Evolutionary conservation across 345 rosid genomes (phyloP).

Genomic region (Murraya koenigii): DNA sequence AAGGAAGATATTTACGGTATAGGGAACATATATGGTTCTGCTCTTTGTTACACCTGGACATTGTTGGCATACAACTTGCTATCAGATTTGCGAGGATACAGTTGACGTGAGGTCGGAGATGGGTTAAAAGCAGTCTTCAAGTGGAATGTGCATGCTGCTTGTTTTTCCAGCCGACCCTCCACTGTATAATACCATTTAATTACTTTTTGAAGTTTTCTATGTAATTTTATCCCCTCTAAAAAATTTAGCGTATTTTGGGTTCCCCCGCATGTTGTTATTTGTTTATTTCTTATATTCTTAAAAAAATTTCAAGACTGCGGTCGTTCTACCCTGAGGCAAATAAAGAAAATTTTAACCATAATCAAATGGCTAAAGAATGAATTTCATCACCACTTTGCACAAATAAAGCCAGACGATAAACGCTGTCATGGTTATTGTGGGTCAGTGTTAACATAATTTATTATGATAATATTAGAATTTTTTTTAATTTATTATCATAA

Average conservation of each 20-base stretch:
- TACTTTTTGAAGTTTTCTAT: not conserved
- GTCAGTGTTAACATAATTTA: too few relatives aligned
- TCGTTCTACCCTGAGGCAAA: too few relatives aligned
- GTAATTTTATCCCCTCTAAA: not conserved
- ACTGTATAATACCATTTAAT: not conserved
- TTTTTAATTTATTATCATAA: too few relatives aligned
- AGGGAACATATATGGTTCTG: not conserved
- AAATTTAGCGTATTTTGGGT: not conserved
- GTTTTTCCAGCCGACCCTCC: not conserved
- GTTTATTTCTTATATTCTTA: too few relatives aligned
- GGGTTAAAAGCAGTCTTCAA: not conserved
- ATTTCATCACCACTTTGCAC: too few relatives aligned
- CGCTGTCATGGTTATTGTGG: too few relatives aligned
- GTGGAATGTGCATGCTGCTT: conserved; percentile 18
- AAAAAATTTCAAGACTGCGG: too few relatives aligned
- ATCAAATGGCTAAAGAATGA: too few relatives aligned
- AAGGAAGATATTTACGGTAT: conserved; percentile 79
- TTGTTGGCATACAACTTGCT: conserved; percentile 4
- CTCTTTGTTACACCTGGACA: not conserved
- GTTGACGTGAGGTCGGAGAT: not conserved
- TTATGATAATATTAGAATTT: too few relatives aligned
- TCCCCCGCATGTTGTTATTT: not conserved
- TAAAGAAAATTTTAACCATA: too few relatives aligned
- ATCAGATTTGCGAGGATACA: not conserved
- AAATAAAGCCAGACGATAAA: too few relatives aligned